Base-by-base conservation (phyloP, 2,329 filamentous ascomycete species). In the Huntiella savannae region DNA sequence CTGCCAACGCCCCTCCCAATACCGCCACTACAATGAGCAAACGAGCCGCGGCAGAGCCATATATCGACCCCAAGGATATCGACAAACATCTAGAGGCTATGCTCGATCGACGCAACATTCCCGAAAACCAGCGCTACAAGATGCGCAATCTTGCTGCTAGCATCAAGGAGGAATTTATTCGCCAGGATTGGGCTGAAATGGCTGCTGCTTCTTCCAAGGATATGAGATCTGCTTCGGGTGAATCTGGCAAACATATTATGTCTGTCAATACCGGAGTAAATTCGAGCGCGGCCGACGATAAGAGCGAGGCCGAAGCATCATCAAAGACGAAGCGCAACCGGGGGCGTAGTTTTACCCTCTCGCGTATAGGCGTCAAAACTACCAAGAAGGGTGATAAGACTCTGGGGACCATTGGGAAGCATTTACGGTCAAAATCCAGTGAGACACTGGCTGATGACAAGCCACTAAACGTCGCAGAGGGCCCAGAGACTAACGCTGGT, bases 101-200 rank as follows among this genome's bases (percentile, higher is more conserved):
- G 61, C 59, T 93, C 61, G 85, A 94, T 58, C 77, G 87, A 13
- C 75, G 88, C 52, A 94, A 96, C 56, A 93, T 96, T 46, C 87
- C 88, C 3, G 83, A 92, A 56, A 82, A 94, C 52, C 86, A 94
- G 68, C 73, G 88, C 47, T 85, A 88, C 60, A 92, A 92, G 64
- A 95, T 98, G 86, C 75, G 88, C 40, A 87, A 79, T 48, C 67
- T 98, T 50, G 85, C 83, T 52, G 73, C 84, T 53, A 81, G 82
- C 33, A 87, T 96, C 65, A 98, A 98, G 63, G 83, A 86, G 58
- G 87, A 96, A 57, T 92, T 98, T 55, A 86, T 96, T 55, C 79
- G 80, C 45, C 87, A 93, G 59, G 83, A 95, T 58, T 84, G 82
- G 68, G 75, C 74, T 5, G 80, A 81, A 59, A 77, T 70, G 61